These are phyloP conservation scores for Solanum tarapatanum DNA, from an alignment of 257 asterid species.

Conservation along the genomic window DNA sequence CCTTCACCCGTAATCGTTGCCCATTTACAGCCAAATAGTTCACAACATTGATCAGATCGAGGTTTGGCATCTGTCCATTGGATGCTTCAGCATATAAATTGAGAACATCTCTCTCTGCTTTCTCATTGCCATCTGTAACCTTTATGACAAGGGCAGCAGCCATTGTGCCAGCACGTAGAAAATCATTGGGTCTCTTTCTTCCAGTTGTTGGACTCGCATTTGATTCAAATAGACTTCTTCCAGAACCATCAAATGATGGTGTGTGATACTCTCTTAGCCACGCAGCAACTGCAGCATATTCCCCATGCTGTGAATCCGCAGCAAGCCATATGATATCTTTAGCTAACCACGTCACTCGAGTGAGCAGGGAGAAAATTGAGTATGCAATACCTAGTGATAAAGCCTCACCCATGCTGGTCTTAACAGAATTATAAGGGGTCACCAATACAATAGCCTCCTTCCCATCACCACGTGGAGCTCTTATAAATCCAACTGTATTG, in stretches of 20 bases:
- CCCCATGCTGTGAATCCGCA: conserved; percentile 82
- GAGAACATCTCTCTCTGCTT: conserved; percentile 56
- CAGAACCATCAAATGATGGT: conserved; percentile 46
- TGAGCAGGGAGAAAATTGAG: conserved; percentile 75
- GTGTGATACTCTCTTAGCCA: conserved; percentile 83
- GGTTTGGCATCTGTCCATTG: conserved; percentile 98
- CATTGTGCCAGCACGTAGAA: conserved; percentile 96
- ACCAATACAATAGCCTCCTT: conserved; percentile 93
- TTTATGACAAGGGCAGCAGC: conserved; percentile 94
- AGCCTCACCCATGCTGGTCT: conserved; percentile 53
- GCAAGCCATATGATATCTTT: conserved; percentile 96
- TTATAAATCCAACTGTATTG: conserved; percentile 75
- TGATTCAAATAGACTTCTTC: conserved; percentile 10
- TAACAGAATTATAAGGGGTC: conserved; percentile 75
- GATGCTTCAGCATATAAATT: conserved; percentile 91
- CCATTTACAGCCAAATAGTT: conserved; percentile 86
- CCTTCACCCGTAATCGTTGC: conserved; percentile 75
- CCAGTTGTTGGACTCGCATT: conserved; percentile 4
- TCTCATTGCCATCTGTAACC: conserved; percentile 49
- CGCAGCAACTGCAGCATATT: conserved; percentile 74
- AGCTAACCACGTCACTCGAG: conserved; percentile 91
- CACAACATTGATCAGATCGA: conserved; percentile 80
- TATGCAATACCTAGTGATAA: conserved; percentile 78
- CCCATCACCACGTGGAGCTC: conserved; percentile 95
- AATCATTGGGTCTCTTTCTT: conserved; percentile 25